Base-by-base conservation (phyloP, 768 basidiomycete species). In the Guyanaporus albipodus region DNA sequence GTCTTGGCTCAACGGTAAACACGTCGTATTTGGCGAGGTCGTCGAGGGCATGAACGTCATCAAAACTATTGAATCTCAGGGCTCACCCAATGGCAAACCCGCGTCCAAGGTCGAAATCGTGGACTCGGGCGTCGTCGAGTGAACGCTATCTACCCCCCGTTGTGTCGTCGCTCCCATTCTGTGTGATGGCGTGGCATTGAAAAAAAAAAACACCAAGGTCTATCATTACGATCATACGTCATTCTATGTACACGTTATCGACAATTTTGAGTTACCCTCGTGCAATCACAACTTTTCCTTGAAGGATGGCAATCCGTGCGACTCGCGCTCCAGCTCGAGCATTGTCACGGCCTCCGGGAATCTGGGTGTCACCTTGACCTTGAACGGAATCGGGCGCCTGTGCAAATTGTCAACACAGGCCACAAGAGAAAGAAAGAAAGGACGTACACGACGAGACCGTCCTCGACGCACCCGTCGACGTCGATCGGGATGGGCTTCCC, bases 1-100 rank as follows among this genome's bases (percentile, higher is more conserved):
- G n/a, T 69, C 76, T 18, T 89, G 87, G 80, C 66, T 72, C 21
- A 67, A 72, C 48, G 69, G 64, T 26, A 75, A 61, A 39, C 71
- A 71, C 29, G 69, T 74, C 50, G 75, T 75, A 28, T 76, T 77
- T 38, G 75, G 76, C 8, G 75, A 76, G 53, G 72, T 77, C 51
- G 62, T 69, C 6, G 63, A 69, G 17, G 75, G 73, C 18, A 65
- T 75, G 64, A 61, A 71, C 8, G 38, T 75, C 39, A 67, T 78
- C 52, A 70, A 62, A 50, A 55, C 50, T 14, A 67, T 77, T 49
- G 76, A 76, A 52, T 46, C 55, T 23, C 50, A 61, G 22, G 71
- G 71, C 9, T 49, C 59, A 4, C 22, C 23, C 4, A 48, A 24
- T 32, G 70, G 71, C 5, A 31, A 18, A 8, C 59, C 71, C 0